Conservation (phyloP, 805 yeast species). For the Monosporozyma yasuniensis region DNA sequence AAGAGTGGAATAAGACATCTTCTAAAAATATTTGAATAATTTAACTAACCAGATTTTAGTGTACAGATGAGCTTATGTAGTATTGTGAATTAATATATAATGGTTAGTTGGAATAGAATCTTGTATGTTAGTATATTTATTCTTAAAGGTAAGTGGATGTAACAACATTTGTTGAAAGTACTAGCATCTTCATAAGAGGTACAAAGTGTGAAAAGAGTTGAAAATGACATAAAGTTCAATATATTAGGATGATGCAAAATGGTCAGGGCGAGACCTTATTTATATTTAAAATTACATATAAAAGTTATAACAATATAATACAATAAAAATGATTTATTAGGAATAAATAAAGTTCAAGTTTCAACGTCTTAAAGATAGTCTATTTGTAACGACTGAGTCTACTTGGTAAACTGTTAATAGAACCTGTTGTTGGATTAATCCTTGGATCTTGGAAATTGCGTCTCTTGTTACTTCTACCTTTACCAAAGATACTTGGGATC, state of each 20-base stretch:
- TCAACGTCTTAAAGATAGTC: neutral
- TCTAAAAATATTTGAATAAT: too few species aligned
- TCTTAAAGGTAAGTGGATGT: too few species aligned
- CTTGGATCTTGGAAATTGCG: conserved; percentile 1
- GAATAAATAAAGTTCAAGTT: neutral
- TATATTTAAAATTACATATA: neutral
- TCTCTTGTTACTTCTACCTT: conserved; percentile 6
- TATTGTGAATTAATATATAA: too few species aligned
- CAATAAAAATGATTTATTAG: neutral
- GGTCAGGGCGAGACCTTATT: neutral
- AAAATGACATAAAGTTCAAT: neutral
- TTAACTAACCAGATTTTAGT: too few species aligned
- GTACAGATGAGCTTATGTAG: too few species aligned
- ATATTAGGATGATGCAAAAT: neutral
- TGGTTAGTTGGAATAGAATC: too few species aligned
- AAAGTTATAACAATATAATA: neutral
- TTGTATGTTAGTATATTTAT: too few species aligned
- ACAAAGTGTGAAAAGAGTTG: too few species aligned
- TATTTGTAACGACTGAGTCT: conserved; percentile 16
- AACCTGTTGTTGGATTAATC: conserved; percentile 6
- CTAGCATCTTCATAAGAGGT: too few species aligned
- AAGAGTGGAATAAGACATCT: too few species aligned
- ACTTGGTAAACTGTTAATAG: conserved; percentile 17
- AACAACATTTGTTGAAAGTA: too few species aligned
- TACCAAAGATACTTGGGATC: conserved; percentile 21